These are phyloP conservation scores for Candida sphagnicola DNA, from an alignment of 805 yeast species.

Conservation along the genomic window DNA sequence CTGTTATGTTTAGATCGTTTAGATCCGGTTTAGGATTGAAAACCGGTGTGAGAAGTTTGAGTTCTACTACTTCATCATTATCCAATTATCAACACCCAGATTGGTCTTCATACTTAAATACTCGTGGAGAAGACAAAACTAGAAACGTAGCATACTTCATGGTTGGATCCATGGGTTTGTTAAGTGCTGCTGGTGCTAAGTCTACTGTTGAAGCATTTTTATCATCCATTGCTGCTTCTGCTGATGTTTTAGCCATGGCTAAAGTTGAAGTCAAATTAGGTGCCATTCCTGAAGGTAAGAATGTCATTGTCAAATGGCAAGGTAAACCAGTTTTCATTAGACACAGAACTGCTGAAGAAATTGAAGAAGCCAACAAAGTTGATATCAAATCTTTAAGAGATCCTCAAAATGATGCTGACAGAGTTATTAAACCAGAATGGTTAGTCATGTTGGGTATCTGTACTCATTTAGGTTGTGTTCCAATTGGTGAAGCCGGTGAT, in stretches of 20 bases:
- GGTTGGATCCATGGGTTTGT: slow-evolving; percentile 92
- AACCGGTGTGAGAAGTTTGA: slow-evolving; percentile 43
- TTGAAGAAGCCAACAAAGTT: slow-evolving; percentile 86
- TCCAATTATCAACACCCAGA: slow-evolving; percentile 90
- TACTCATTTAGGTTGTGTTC: slow-evolving; percentile 99
- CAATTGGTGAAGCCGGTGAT: slow-evolving; percentile 99
- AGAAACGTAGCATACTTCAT: slow-evolving; percentile 93
- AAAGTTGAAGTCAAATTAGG: slow-evolving; percentile 95
- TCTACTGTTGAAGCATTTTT: slow-evolving; percentile 93
- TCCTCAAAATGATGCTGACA: slow-evolving; percentile 88
- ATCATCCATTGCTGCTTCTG: slow-evolving; percentile 93
- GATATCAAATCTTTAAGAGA: slow-evolving; percentile 81
- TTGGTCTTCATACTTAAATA: slow-evolving; percentile 75
- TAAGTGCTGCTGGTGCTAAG: slow-evolving; percentile 92
- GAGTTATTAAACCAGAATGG: slow-evolving; percentile 98
- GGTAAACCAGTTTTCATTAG: slow-evolving; percentile 99
- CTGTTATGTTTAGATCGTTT: slow-evolving; percentile 44
- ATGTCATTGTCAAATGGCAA: slow-evolving; percentile 98
- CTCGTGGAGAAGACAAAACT: slow-evolving; percentile 59
- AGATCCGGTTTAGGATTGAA: slow-evolving; percentile 38
- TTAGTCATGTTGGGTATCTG: slow-evolving; percentile 98
- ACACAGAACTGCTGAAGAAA: slow-evolving; percentile 93
- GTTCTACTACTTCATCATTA: slow-evolving; percentile 52
- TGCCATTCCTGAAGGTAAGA: slow-evolving; percentile 95
- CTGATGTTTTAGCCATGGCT: slow-evolving; percentile 99